Conservation (phyloP, 208 protist species). For the Crithidia sp. region DNA sequence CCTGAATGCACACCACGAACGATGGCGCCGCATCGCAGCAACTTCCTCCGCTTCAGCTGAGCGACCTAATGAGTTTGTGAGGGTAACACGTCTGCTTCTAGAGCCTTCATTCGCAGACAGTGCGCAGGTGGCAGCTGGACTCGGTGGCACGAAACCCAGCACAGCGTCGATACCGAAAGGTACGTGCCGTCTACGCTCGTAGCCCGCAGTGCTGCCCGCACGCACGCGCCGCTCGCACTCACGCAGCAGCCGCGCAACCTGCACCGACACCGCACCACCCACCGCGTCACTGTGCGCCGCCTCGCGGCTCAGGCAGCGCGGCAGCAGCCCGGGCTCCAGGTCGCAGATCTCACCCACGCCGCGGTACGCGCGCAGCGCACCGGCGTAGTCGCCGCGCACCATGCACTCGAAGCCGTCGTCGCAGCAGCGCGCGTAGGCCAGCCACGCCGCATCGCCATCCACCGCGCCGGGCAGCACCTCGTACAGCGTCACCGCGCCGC, state of each 20-base stretch:
- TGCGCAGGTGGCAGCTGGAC: background rate
- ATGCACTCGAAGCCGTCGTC: constrained; percentile 42
- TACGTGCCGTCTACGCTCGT: background rate
- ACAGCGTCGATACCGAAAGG: constrained; percentile 23
- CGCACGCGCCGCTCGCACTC: constrained; percentile 26
- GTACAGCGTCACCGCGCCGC: constrained; percentile 37
- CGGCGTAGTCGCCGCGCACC: constrained; percentile 45
- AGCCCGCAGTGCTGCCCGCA: constrained; percentile 2
- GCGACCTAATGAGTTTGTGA: no score
- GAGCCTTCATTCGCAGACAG: no score
- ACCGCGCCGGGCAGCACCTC: constrained; percentile 29
- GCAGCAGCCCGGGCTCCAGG: constrained; percentile 28
- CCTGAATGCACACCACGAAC: background rate
- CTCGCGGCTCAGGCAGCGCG: constrained; percentile 21
- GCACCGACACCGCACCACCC: constrained; percentile 20
- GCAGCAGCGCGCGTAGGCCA: constrained; percentile 30
- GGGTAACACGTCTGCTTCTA: no score
- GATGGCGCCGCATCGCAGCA: background rate
- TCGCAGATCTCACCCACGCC: constrained; percentile 26
- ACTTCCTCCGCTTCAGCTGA: background rate
- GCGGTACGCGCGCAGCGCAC: constrained; percentile 38
- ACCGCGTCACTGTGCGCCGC: constrained; percentile 12
- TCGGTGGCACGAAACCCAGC: background rate
- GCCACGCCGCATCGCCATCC: constrained; percentile 32
- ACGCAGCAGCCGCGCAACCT: constrained; percentile 27